Evolutionary conservation across 176 grass and related monocot genomes (phyloP).

Genomic region (Miscanthus lutarioriparius): DNA sequence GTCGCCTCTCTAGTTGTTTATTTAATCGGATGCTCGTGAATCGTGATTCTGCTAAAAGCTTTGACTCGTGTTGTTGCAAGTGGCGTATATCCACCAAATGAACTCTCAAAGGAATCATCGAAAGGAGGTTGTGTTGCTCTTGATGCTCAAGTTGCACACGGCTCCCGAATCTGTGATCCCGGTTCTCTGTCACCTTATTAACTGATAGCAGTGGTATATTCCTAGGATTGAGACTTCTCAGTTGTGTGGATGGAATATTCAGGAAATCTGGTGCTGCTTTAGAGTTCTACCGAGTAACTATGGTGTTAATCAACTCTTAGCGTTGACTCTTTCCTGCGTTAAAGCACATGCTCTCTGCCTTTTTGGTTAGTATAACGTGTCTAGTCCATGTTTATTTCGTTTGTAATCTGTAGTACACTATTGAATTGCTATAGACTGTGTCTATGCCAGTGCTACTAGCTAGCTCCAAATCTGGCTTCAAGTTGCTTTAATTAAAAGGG

Average conservation of each 20-base stretch:
- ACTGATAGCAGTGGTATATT: conserved; percentile 2
- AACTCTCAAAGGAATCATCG: not conserved
- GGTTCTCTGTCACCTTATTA: conserved; percentile 11
- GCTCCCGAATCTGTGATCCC: not conserved
- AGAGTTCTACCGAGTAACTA: not conserved
- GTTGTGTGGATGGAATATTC: conserved; percentile 28
- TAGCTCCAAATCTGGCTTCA: conserved; percentile 27
- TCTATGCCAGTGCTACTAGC: not conserved
- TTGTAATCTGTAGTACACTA: not conserved
- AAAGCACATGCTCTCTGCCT: not conserved
- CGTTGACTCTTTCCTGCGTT: conserved; percentile 24
- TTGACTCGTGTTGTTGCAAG: conserved; percentile 32
- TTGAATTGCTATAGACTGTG: conserved; percentile 2
- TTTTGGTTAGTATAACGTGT: not conserved
- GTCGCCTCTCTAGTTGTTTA: conserved; percentile 29
- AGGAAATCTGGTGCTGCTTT: not conserved
- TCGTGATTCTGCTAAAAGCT: conserved; percentile 13
- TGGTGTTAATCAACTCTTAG: not conserved
- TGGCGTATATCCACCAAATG: not conserved
- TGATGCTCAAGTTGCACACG: not conserved
- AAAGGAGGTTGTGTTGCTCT: not conserved
- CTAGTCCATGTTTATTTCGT: not conserved
- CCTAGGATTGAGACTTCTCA: not conserved
- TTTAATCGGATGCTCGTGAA: conserved; percentile 34
- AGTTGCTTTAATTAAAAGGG: conserved; percentile 27